Evolutionary conservation across 2,329 filamentous ascomycete species (phyloP), one percentile per base, ranked within the genome.

Genomic region (Cladorrhinum sp.): DNA sequence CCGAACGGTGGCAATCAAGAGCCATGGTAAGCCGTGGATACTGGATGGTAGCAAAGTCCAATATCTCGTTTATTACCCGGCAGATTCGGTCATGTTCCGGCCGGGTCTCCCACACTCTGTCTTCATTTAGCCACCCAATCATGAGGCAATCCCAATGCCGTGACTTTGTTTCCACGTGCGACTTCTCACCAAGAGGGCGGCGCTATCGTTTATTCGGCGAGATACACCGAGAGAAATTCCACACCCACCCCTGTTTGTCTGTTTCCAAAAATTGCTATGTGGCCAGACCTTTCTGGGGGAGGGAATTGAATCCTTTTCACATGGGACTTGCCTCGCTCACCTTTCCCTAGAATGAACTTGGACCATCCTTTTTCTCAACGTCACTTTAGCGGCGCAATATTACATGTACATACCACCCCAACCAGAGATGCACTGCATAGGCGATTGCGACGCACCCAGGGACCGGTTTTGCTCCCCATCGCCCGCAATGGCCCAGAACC

Each of bases 71-170:
- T 58, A 62, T 65, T 65, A 64, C 53, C 56, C 48, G 55, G 52
- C 58, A 64, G 60, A 61, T 63, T 59, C 46, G 26, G 59, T 36
- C 54, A 61, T 46, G 57, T 42, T 24, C 53, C 57, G 61, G 57
- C 50, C 58, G 61, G 59, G 26, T 26, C 16, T 55, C 60, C 58
- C 30, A 48, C 55, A 51, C 59, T 52, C 10, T 9, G 48, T 36
- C 42, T 28, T 30, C 14, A 66, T 68, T 68, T 68, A 68, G 39
- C 66, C 66, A 42, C 48, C 65, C 66, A 66, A 67, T 65, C 60
- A 55, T 49, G 33, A 30, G 23, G 57, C 18, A 30, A 56, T 42
- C 23, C 33, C n/a, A 46, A 46, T 62, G 52, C 60, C 54, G 51
- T 46, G 42, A 46, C 2, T 9, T 6, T 16, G 2, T 54, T 54